These are phyloP conservation scores for Rhodamnia rubescens DNA, from an alignment of 345 rosid genomes.

Conservation along the genomic window DNA sequence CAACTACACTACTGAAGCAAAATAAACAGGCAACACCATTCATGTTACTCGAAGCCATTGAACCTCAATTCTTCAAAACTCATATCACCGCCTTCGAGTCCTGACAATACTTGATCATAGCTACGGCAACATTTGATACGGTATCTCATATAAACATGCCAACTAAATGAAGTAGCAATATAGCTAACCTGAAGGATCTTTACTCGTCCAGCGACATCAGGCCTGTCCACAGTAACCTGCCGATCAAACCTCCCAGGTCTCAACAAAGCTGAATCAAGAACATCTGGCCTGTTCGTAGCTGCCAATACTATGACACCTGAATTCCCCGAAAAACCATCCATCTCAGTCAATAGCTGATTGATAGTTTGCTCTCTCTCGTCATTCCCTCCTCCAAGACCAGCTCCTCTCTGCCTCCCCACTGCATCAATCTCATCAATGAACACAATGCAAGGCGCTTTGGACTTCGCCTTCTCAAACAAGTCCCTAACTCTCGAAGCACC, in stretches of 20 bases:
- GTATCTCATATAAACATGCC: not conserved
- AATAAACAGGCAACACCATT: not conserved
- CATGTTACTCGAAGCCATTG: not conserved
- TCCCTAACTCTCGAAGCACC: slow-evolving; percentile 31
- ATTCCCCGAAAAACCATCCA: slow-evolving; percentile 30
- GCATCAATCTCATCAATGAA: slow-evolving; percentile 32
- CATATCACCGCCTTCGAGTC: not conserved
- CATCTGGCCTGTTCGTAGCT: slow-evolving; percentile 12
- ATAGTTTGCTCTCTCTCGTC: slow-evolving; percentile 31
- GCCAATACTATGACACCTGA: slow-evolving; percentile 21
- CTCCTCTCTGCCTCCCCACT: slow-evolving; percentile 21
- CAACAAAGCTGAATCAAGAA: slow-evolving; percentile 22
- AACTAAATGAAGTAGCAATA: not conserved
- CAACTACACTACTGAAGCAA: not conserved
- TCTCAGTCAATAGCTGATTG: slow-evolving; percentile 27
- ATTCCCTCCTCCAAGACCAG: slow-evolving; percentile 12
- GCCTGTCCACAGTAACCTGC: slow-evolving; percentile 17
- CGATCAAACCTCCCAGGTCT: slow-evolving; percentile 35
- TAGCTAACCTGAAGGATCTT: slow-evolving; percentile 13
- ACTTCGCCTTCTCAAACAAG: slow-evolving; percentile 30
- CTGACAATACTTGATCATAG: not conserved
- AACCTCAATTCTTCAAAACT: not conserved
- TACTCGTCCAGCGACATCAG: slow-evolving; percentile 19
- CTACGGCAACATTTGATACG: not conserved
- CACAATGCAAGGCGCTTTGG: slow-evolving; percentile 28